Conservation (phyloP, 805 yeast genomes). For the Barnettozyma sucrosica region DNA sequence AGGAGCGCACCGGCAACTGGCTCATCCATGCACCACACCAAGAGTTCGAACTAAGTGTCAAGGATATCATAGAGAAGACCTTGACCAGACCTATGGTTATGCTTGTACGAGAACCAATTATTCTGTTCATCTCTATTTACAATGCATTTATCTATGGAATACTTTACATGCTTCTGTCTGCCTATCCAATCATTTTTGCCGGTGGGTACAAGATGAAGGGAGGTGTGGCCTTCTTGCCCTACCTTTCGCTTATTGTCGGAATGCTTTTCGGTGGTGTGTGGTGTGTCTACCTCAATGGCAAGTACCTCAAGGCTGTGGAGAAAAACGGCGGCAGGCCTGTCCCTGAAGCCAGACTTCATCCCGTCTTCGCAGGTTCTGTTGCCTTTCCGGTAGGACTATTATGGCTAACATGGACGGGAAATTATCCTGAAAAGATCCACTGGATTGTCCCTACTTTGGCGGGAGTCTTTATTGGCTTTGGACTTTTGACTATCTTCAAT, state of each 20-base stretch:
- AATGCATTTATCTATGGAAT: constrained; percentile 79
- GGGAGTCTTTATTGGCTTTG: constrained; percentile 61
- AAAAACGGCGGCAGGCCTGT: constrained; percentile 52
- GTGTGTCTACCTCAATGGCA: constrained; percentile 47
- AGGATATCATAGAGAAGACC: constrained; percentile 57
- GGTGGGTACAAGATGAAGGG: constrained; percentile 54
- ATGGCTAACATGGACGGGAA: constrained; percentile 89
- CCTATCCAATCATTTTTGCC: constrained; percentile 66
- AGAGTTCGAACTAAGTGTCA: constrained; percentile 46
- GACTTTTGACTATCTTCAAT: constrained; percentile 61
- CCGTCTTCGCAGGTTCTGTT: constrained; percentile 68
- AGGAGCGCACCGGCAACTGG: constrained; percentile 74
- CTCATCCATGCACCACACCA: constrained; percentile 77
- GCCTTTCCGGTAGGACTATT: constrained; percentile 73
- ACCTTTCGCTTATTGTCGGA: constrained; percentile 70
- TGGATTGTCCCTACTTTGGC: constrained; percentile 75
- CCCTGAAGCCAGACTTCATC: constrained; percentile 79
- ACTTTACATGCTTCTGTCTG: constrained; percentile 65
- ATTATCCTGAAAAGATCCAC: constrained; percentile 60
- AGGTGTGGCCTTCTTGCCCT: constrained; percentile 74
- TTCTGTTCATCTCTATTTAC: constrained; percentile 62
- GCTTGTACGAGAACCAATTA: constrained; percentile 66
- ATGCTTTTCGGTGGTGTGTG: constrained; percentile 49
- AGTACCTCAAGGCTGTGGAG: constrained; percentile 41
- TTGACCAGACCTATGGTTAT: constrained; percentile 62